phyloP scores from a whole-genome alignment of 2,329 filamentous ascomycete species.

The Zymoseptoria pseudotritici region DNA sequence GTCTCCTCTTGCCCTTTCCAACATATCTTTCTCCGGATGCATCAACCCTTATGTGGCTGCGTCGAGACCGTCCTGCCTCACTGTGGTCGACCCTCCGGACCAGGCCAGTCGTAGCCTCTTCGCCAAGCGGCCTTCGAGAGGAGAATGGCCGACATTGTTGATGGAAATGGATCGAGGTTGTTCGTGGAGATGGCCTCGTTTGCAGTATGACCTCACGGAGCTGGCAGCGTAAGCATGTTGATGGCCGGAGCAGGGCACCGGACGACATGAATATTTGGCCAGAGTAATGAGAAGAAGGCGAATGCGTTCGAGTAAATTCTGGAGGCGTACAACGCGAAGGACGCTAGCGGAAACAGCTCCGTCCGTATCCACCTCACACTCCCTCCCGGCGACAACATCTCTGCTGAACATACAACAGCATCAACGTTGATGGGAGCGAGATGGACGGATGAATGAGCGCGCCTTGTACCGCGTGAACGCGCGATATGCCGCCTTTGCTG shows the following conservation, averaged over 20 bases:
- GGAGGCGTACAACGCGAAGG: background rate
- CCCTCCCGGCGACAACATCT: too few relatives aligned
- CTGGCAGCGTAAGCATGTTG: constrained; percentile 1
- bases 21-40: background rate
- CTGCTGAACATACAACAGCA: background rate
- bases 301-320: background rate
- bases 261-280: background rate
- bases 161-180: background rate
- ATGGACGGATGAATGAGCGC: background rate
- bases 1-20: background rate
- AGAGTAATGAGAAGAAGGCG: background rate
- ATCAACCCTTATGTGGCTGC: background rate
- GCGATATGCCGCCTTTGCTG: constrained; percentile 15
- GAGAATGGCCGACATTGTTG: background rate
- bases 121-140: background rate
- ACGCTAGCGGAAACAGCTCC: too few relatives aligned
- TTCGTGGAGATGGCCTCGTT: background rate
- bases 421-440: background rate
- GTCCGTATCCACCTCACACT: too few relatives aligned
- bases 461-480: constrained; percentile 11
- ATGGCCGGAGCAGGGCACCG: background rate
- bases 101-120: background rate
- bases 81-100: background rate
- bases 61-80: background rate
- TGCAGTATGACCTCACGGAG: background rate